These are phyloP conservation scores for Phellinidium pouzarii DNA, from an alignment of 1,284 basidiomycete species.

Conservation along the genomic window DNA sequence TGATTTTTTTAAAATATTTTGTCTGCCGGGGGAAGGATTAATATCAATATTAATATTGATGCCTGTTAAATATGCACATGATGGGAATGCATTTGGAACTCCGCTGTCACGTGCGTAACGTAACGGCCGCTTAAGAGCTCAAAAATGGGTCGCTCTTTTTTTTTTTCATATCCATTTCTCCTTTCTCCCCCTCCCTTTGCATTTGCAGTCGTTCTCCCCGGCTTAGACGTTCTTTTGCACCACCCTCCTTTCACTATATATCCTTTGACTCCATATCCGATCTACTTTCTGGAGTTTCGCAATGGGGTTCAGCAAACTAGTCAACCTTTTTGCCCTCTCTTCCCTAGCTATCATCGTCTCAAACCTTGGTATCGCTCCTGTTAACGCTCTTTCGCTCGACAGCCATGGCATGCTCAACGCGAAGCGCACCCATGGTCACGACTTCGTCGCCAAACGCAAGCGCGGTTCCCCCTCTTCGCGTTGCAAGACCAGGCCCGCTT, in stretches of 20 bases:
- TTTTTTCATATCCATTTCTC: background rate
- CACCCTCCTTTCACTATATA: constrained; percentile 11
- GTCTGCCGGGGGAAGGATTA: no score
- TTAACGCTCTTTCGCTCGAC: constrained; percentile 45
- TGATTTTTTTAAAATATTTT: no score
- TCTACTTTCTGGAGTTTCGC: constrained; percentile 14
- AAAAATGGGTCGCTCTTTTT: background rate
- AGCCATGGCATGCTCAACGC: constrained; percentile 30
- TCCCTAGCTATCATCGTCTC: constrained; percentile 51
- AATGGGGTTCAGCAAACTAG: constrained; percentile 48
- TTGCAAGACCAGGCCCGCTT: constrained; percentile 45
- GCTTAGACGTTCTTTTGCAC: constrained; percentile 31
- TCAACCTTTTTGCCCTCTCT: constrained; percentile 51
- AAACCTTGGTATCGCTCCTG: constrained; percentile 40
- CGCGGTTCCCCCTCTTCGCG: constrained; percentile 36
- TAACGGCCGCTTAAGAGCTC: background rate
- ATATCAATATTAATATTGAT: no score
- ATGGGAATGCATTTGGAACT: constrained; percentile 4
- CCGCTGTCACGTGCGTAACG: constrained; percentile 2
- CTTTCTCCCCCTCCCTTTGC: constrained; percentile 21
- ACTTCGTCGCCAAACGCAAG: constrained; percentile 42
- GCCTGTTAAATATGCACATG: no score
- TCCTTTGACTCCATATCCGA: background rate
- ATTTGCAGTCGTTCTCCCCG: constrained; percentile 17
- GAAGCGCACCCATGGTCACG: constrained; percentile 34